phyloP scores from a whole-genome alignment of 2,329 filamentous ascomycete genomes.

The Diaporthe aspalathi region DNA sequence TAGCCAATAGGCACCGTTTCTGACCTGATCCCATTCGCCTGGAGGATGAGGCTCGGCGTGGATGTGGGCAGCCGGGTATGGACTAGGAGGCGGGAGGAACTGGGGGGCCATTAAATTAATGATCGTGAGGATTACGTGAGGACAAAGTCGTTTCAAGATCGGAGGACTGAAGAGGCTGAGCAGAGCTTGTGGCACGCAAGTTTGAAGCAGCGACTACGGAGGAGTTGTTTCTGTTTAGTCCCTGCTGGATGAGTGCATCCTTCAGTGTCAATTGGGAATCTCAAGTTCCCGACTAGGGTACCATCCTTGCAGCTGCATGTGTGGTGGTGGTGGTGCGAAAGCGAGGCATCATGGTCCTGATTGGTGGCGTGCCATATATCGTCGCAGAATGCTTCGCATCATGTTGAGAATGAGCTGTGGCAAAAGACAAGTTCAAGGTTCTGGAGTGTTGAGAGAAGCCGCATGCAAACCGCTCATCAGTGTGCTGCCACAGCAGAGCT shows the following conservation, averaged over 20 bases:
- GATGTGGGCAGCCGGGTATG: neutral
- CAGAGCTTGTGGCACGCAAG: neutral
- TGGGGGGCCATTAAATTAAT: neutral
- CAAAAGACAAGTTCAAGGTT: neutral
- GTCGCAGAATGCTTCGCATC: slow-evolving; percentile 31
- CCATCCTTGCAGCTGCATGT: slow-evolving; percentile 31
- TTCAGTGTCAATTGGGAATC: slow-evolving; percentile 3
- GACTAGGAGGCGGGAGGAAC: neutral
- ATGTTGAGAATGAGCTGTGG: slow-evolving; percentile 16
- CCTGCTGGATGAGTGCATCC: neutral
- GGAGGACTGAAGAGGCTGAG: slow-evolving; percentile 12
- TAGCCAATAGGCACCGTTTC: slow-evolving; percentile 13
- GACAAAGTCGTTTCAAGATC: slow-evolving; percentile 6
- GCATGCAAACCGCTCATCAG: slow-evolving; percentile 11
- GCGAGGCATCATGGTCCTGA: slow-evolving; percentile 20
- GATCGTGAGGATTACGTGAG: slow-evolving; percentile 11
- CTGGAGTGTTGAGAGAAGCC: slow-evolving; percentile 4
- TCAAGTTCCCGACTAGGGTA: slow-evolving; percentile 25
- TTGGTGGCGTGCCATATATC: slow-evolving; percentile 24
- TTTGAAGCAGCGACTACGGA: neutral
- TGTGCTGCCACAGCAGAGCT: neutral
- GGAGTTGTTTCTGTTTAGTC: neutral
- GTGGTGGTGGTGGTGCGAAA: slow-evolving; percentile 3
- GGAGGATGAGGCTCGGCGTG: slow-evolving; percentile 29
- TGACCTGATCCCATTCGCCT: neutral